Conservation (phyloP, 2,329 filamentous ascomycete species). For the Chalara sp. region DNA sequence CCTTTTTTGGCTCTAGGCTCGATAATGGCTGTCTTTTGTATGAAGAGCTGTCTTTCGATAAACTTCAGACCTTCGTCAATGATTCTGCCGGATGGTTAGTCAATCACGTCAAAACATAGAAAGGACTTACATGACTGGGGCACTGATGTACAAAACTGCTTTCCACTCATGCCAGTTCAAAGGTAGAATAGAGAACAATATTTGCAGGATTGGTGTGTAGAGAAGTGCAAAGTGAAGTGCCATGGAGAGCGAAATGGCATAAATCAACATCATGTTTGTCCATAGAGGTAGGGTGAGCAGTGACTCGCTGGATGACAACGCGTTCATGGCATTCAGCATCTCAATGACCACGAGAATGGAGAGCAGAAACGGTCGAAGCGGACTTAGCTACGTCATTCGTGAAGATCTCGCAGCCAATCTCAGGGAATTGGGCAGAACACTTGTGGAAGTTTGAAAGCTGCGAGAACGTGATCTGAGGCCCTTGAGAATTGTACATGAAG, state of each 20-base stretch:
- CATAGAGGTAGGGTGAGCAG: slow-evolving; percentile 90
- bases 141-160: slow-evolving; percentile 81
- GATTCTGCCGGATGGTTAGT: slow-evolving; percentile 34
- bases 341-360: slow-evolving; percentile 94
- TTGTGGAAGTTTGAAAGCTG: slow-evolving; percentile 91
- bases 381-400: slow-evolving; percentile 77
- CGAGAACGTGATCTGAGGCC: slow-evolving; percentile 85
- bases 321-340: slow-evolving; percentile 99
- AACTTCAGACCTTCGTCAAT: slow-evolving; percentile 65
- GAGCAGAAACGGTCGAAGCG: slow-evolving; percentile 86
- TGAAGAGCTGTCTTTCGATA: slow-evolving; percentile 47
- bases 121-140: slow-evolving; percentile 77
- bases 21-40: slow-evolving; percentile 25
- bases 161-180: slow-evolving; percentile 85
- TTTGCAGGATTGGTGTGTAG: slow-evolving; percentile 84
- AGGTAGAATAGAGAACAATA: slow-evolving; percentile 84
- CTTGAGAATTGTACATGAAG: slow-evolving; percentile 93
- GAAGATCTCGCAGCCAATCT: slow-evolving; percentile 92
- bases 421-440: slow-evolving; percentile 77
- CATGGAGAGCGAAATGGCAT: slow-evolving; percentile 91
- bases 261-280: slow-evolving; percentile 98
- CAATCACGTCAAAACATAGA: background rate
- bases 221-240: slow-evolving; percentile 87
- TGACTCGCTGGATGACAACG: slow-evolving; percentile 89
- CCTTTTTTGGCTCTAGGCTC: slow-evolving; percentile 24